Evolutionary conservation across 192 early-diverging fungal species (phyloP), one percentile per base, ranked within the genome.

Genomic region (Nowakowskiella sp.): DNA sequence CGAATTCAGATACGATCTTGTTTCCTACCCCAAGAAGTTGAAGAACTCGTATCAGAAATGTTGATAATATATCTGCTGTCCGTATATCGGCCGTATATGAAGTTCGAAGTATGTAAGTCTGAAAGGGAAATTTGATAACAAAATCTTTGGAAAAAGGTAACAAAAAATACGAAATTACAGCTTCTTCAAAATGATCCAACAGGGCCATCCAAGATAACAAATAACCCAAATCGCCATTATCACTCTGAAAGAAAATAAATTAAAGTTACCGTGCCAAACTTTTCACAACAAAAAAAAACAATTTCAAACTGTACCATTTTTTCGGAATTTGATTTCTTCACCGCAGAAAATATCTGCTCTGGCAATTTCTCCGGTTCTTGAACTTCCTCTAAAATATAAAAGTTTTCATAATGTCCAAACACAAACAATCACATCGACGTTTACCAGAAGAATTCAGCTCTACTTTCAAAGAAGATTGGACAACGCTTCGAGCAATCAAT

Each of bases 131-230:
- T 23, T 42, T 10, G 30, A 9, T 42, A 8, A 48, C 42, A 44
- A 7, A 6, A 49, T 13, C n/a, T 9, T 51, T 31, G 6, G 9
- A 19, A 8, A 51, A 45, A 44, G 39, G 32, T 51, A 6, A 29
- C 7, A 13, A 51, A 47, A 47, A 25, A 13, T 6, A 10, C 49
- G 44, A 23, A 60, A 68, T 65, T 76, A 88, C 86, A 32, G 84
- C 77, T 55, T 87, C 82, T 24, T 79, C 72, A 60, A 91, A 88
- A 25, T 89, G 81, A 53, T 83, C 83, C 49, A 89, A 81, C 7
- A 89, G 48, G 3, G 81, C 63, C 70, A 85, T 78, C 82, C 86
- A 88, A 3, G 77, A 65, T 29, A 88, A 58, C 1, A 91, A 61
- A 53, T 83, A 81, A 13, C 88, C 84, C 21, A 88, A 67, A 0